Evolutionary conservation across 352 stramenopile genomes (phyloP).

Genomic region (Pilasporangium apinafurcum): DNA sequence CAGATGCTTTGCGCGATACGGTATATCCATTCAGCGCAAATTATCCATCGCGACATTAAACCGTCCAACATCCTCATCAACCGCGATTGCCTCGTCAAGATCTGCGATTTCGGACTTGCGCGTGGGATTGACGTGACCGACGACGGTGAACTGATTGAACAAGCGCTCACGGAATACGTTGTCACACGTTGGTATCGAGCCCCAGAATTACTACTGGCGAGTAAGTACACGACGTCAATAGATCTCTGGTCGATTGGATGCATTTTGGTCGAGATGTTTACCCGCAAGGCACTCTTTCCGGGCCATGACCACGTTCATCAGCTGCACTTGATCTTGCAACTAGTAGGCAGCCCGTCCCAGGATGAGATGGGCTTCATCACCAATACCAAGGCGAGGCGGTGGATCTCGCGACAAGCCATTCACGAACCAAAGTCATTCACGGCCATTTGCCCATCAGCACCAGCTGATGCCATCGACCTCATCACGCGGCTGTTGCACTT

Average conservation of each 20-base stretch:
- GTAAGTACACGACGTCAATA: conserved; percentile 93
- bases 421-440: conserved; percentile 43
- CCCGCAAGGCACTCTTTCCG: conserved; percentile 68
- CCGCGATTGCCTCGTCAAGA: conserved; percentile 83
- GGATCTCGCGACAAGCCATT: conserved; percentile 70
- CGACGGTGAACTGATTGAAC: conserved; percentile 34
- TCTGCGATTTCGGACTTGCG: conserved; percentile 89
- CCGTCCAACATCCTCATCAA: conserved; percentile 96
- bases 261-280: conserved; percentile 98
- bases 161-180: conserved; percentile 87
- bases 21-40: conserved; percentile 84
- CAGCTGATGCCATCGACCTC: conserved; percentile 70
- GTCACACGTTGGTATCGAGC: conserved; percentile 94
- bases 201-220: conserved; percentile 91
- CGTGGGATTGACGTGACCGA: conserved; percentile 51
- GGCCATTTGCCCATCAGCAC: conserved; percentile 48
- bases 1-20: conserved; percentile 72
- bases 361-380: conserved; percentile 78
- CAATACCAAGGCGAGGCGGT: conserved; percentile 78
- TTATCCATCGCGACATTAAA: conserved; percentile 93
- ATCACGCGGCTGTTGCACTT: conserved; percentile 86
- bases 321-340: conserved; percentile 84
- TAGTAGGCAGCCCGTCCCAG: conserved; percentile 53
- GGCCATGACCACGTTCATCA: conserved; percentile 84
- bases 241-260: conserved; percentile 97